A percentile compares a stretch with the other conserved stretches of the same genome.
Conservation (phyloP, 768 basidiomycete species). For the Panaeolus papilionaceus region DNA sequence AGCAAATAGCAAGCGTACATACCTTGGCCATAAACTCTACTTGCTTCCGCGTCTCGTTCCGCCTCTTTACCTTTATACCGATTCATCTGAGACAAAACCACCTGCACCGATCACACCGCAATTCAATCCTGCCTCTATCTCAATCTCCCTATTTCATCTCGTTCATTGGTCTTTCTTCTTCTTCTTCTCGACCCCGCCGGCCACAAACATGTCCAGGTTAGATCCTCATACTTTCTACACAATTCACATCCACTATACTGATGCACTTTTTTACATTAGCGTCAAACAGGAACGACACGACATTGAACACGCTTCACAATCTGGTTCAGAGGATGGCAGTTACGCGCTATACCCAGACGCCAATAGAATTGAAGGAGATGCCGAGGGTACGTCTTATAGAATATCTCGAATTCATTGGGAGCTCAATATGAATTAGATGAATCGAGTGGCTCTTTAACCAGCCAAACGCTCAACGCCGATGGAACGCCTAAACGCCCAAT, state of each 20-base stretch:
- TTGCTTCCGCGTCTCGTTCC: constrained; percentile 51
- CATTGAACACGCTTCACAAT: constrained; percentile 53
- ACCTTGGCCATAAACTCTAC: constrained; percentile 40
- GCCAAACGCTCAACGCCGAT: constrained; percentile 84
- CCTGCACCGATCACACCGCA: constrained; percentile 47
- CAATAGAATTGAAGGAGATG: constrained; percentile 47
- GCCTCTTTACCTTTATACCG: constrained; percentile 39
- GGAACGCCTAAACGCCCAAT: constrained; percentile 90
- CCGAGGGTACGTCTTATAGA: constrained; percentile 47
- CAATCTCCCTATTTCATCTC: constrained; percentile 20
- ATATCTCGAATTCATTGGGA: constrained; percentile 10
- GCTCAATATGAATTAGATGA: constrained; percentile 32
- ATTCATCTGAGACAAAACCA: constrained; percentile 49
- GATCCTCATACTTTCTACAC: constrained; percentile 21
- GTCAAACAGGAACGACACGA: constrained; percentile 40
- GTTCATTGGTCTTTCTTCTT: constrained; percentile 24
- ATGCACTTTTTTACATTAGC: constrained; percentile 17
- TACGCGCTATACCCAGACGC: constrained; percentile 42
- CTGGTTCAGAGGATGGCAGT: constrained; percentile 63
- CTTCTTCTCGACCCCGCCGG: constrained; percentile 21
- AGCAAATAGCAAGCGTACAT: constrained; percentile 41
- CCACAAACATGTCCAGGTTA: constrained; percentile 11
- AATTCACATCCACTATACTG: neutral
- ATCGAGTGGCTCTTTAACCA: constrained; percentile 58
- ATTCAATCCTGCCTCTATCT: constrained; percentile 31